Evolutionary conservation across 2,329 filamentous ascomycete genomes (phyloP).

Genomic region (Aspergillus tubingensis): DNA sequence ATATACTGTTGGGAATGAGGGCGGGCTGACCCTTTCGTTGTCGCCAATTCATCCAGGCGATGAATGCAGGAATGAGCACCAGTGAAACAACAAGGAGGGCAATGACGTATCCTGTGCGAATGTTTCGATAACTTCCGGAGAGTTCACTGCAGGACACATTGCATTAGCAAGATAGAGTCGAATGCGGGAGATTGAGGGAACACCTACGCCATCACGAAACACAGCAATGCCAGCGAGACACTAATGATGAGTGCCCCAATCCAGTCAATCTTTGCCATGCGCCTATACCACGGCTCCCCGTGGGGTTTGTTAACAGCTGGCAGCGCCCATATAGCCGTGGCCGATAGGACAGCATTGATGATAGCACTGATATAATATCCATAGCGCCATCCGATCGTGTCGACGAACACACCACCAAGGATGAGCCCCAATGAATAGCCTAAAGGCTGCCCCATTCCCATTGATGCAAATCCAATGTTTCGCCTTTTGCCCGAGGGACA

Average conservation of each 20-base stretch:
- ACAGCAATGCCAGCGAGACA: not conserved
- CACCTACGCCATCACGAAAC: slow-evolving; percentile 42
- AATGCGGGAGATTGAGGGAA: not conserved
- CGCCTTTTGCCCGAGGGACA: slow-evolving; percentile 51
- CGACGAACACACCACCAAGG: slow-evolving; percentile 35
- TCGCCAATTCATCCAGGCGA: slow-evolving; percentile 56
- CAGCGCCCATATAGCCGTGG: not conserved
- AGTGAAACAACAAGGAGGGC: slow-evolving; percentile 49
- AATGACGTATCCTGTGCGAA: slow-evolving; percentile 43
- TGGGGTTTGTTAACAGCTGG: slow-evolving; percentile 29
- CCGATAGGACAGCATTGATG: not conserved
- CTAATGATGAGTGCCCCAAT: not conserved
- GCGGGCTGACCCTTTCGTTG: slow-evolving; percentile 52
- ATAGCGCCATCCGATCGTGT: slow-evolving; percentile 2
- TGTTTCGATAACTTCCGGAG: slow-evolving; percentile 8
- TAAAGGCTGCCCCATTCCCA: slow-evolving; percentile 54
- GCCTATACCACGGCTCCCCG: slow-evolving; percentile 45
- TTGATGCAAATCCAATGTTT: slow-evolving; percentile 55
- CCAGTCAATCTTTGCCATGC: slow-evolving; percentile 46
- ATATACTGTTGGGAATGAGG: slow-evolving; percentile 64
- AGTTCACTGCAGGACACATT: slow-evolving; percentile 22
- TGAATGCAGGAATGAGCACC: slow-evolving; percentile 51
- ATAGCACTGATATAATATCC: not conserved
- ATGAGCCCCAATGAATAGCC: slow-evolving; percentile 56
- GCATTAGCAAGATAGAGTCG: slow-evolving; percentile 7